Conservation (phyloP, 495 filamentous ascomycete species). For the Penicillium maclennaniae region DNA sequence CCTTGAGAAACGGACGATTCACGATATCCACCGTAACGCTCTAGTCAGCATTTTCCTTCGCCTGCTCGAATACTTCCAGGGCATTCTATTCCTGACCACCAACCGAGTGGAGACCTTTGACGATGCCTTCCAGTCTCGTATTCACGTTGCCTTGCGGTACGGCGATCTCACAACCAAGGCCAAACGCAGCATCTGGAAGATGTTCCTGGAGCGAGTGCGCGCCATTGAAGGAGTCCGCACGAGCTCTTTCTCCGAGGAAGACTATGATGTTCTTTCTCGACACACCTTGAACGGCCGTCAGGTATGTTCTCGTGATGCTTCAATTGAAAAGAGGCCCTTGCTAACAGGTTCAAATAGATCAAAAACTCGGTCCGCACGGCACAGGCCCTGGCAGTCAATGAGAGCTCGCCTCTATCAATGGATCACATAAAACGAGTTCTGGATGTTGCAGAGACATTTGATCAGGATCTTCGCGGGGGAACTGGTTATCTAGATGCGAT, state of each 20-base stretch:
- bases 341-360: constrained; percentile 51
- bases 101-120: constrained; percentile 75
- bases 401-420: constrained; percentile 66
- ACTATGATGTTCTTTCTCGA: constrained; percentile 63
- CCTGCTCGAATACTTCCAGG: constrained; percentile 72
- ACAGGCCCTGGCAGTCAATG: constrained; percentile 79
- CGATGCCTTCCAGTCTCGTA: constrained; percentile 62
- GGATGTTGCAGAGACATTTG: constrained; percentile 77
- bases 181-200: constrained; percentile 80
- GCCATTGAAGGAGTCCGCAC: constrained; percentile 58
- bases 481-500: constrained; percentile 53
- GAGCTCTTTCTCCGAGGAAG: constrained; percentile 61
- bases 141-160: constrained; percentile 76
- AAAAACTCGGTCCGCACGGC: constrained; percentile 89
- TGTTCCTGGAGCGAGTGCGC: constrained; percentile 70
- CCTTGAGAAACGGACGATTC: constrained; percentile 65
- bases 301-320: constrained; percentile 35
- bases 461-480: constrained; percentile 69
- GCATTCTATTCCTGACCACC: constrained; percentile 76
- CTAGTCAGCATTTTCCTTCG: constrained; percentile 74
- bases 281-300: constrained; percentile 85
- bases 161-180: constrained; percentile 71
- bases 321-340: not conserved
- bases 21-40: constrained; percentile 72
- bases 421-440: constrained; percentile 79